Conservation (phyloP, 2,329 filamentous ascomycete genomes). For the Fusarium buxicola region DNA sequence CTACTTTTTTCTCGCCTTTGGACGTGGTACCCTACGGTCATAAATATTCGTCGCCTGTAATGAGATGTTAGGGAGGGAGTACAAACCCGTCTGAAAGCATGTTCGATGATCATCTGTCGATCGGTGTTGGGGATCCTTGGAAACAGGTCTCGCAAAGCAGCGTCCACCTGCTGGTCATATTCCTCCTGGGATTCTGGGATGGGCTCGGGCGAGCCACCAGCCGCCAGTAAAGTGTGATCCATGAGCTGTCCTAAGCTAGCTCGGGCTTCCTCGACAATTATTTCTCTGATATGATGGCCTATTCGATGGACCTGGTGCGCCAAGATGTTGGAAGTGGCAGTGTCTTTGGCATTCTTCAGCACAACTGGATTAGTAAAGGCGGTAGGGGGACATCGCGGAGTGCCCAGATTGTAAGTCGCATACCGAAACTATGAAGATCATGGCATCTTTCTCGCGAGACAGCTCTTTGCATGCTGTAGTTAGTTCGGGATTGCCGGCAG, state of each 20-base stretch:
- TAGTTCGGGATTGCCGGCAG: constrained; percentile 70
- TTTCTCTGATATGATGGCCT: constrained; percentile 70
- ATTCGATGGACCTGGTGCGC: constrained; percentile 67
- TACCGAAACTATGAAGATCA: constrained; percentile 76
- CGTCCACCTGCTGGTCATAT: constrained; percentile 72
- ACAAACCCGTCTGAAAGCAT: constrained; percentile 71
- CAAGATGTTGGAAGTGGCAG: constrained; percentile 52
- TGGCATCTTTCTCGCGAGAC: constrained; percentile 69
- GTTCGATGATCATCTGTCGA: constrained; percentile 70
- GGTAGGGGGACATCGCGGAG: neutral
- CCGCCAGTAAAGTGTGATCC: constrained; percentile 30
- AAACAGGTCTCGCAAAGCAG: constrained; percentile 71
- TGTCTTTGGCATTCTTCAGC: constrained; percentile 48
- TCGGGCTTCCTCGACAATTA: constrained; percentile 68
- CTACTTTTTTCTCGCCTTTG: constrained; percentile 67
- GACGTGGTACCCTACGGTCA: constrained; percentile 59
- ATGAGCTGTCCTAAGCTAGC: constrained; percentile 44
- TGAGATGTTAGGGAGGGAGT: constrained; percentile 12
- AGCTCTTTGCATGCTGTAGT: constrained; percentile 73
- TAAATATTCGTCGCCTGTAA: constrained; percentile 28
- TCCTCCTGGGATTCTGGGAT: constrained; percentile 70
- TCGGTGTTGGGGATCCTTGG: constrained; percentile 74
- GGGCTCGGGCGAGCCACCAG: constrained; percentile 61
- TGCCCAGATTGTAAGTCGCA: constrained; percentile 38
- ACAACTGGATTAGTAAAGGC: constrained; percentile 21